These are phyloP conservation scores for Mycotypha africana DNA, from an alignment of 371 early-diverging fungal genomes.

Conservation along the genomic window DNA sequence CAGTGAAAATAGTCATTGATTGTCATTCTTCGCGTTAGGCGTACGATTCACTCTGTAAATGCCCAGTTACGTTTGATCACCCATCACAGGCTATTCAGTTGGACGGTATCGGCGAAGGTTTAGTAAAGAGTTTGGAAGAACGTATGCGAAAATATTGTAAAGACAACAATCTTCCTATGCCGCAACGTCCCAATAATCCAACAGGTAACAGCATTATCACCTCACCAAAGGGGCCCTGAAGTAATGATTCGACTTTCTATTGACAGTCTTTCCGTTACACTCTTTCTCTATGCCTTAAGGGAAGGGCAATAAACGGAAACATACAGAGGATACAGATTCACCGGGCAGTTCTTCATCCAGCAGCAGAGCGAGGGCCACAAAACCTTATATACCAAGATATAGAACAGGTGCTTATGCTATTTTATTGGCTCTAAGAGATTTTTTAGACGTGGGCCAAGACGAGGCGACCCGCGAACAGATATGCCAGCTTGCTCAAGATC, in stretches of 20 bases:
- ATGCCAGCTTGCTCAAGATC: constrained; percentile 51
- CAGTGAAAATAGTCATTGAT: neutral
- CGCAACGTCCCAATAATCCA: constrained; percentile 11
- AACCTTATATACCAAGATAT: constrained; percentile 74
- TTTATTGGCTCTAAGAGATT: constrained; percentile 65
- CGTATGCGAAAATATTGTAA: constrained; percentile 49
- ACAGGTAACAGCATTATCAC: constrained; percentile 14
- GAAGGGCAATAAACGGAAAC: too few relatives aligned
- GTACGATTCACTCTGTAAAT: constrained; percentile 53
- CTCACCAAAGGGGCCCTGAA: too few relatives aligned
- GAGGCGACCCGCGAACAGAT: constrained; percentile 53
- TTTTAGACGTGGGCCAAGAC: constrained; percentile 17
- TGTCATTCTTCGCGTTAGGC: constrained; percentile 37
- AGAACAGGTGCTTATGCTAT: constrained; percentile 86
- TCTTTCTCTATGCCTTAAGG: too few relatives aligned
- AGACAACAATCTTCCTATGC: constrained; percentile 47
- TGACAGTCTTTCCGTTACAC: too few relatives aligned
- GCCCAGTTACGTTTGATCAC: constrained; percentile 46
- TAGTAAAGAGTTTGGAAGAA: constrained; percentile 56
- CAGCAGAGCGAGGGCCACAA: neutral
- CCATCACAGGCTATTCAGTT: constrained; percentile 51
- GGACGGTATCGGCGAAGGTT: constrained; percentile 57
- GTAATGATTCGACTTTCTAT: too few relatives aligned
- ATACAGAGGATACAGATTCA: too few relatives aligned
- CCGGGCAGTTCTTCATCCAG: too few relatives aligned